Evolutionary conservation across 441 rosid genomes (phyloP).

Genomic region (Rhodomyrtus psidioides): DNA sequence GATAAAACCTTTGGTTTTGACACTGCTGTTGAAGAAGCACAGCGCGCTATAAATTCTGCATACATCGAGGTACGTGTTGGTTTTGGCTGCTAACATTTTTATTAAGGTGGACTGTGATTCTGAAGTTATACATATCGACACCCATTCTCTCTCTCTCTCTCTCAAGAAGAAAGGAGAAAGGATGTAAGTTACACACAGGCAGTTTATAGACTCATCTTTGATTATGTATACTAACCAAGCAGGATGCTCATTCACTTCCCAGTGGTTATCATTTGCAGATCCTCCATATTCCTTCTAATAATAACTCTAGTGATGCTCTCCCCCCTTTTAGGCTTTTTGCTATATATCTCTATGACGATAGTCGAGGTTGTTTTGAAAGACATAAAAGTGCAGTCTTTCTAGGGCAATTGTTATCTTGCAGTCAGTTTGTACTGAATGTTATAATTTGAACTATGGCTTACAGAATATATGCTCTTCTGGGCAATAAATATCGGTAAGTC

Average conservation of each 20-base stretch:
- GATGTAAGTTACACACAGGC: background rate
- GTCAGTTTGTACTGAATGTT: background rate
- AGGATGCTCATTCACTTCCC: background rate
- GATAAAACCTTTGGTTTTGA: conserved; percentile 98
- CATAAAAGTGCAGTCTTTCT: background rate
- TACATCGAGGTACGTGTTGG: conserved; percentile 71
- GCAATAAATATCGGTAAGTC: background rate
- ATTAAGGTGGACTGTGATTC: background rate
- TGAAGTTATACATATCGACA: background rate
- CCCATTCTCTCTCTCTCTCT: background rate
- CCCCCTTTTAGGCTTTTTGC: background rate
- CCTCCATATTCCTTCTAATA: background rate
- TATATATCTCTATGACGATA: background rate
- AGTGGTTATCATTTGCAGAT: background rate
- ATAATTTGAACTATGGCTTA: background rate
- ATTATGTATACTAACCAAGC: background rate
- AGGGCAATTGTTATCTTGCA: background rate
- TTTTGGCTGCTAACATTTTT: background rate
- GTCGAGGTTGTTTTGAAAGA: background rate
- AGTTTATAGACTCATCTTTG: background rate
- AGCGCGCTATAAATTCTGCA: conserved; percentile 93
- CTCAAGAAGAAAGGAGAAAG: background rate
- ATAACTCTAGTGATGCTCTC: background rate
- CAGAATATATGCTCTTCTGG: background rate
- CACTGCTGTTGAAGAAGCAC: conserved; percentile 98